A percentile compares a stretch with the other conserved stretches of the same genome.
Evolutionary conservation across 1,139 yeast genomes (phyloP).

Genomic region (Arxiozyma heterogenica): DNA sequence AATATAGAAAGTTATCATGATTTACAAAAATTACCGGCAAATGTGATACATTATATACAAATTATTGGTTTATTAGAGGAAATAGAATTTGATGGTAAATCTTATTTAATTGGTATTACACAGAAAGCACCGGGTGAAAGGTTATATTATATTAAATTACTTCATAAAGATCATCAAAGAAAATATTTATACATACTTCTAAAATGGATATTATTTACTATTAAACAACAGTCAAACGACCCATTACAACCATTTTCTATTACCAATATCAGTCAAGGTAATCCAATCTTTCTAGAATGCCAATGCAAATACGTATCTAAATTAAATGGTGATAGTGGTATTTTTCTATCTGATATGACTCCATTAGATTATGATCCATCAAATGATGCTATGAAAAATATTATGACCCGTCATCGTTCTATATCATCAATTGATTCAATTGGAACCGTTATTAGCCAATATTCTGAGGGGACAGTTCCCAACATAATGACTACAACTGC

Average conservation of each 20-base stretch:
- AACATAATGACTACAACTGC: no score
- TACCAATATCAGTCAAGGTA: neutral
- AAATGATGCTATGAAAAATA: neutral
- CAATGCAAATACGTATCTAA: neutral
- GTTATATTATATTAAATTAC: neutral
- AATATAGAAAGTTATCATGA: neutral
- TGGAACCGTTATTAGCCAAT: neutral
- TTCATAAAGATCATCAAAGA: neutral
- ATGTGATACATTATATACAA: constrained; percentile 8
- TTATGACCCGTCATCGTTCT: neutral
- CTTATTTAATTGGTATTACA: neutral
- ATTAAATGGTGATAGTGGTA: neutral
- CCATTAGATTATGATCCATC: neutral
- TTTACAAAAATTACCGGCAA: constrained; percentile 4
- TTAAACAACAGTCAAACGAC: neutral
- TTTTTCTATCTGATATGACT: neutral
- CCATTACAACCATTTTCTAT: neutral
- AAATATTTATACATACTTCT: neutral
- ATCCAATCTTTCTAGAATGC: neutral
- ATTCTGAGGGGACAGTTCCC: neutral
- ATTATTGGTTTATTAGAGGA: neutral
- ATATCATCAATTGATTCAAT: neutral
- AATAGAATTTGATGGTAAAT: neutral
- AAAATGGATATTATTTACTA: neutral
- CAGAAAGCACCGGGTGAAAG: neutral